Percentiles rank a stretch among this genome's conserved stretches.
Conservation (phyloP, 139 green algal genomes). For the Tetradesmus obliquus region DNA sequence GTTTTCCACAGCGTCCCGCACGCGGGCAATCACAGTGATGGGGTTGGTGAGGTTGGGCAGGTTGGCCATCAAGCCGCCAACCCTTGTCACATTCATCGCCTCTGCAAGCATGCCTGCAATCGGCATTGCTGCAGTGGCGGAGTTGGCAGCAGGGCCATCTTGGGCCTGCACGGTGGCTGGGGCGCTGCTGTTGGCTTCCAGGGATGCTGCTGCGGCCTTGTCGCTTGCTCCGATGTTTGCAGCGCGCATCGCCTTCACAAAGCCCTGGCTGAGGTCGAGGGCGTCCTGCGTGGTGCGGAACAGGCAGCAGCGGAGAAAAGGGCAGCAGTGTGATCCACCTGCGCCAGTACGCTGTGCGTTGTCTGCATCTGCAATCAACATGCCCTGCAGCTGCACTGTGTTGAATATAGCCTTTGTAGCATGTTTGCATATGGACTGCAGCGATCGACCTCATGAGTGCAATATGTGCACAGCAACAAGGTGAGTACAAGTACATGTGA, state of each 20-base stretch:
- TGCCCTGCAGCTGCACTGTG: no score
- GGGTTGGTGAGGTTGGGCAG: neutral
- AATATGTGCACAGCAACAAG: neutral
- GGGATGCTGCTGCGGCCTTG: neutral
- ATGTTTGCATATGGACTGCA: neutral
- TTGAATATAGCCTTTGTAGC: no score
- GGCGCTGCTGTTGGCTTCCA: neutral
- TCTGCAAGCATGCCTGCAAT: neutral
- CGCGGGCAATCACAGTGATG: neutral
- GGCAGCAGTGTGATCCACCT: neutral
- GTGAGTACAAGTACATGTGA: no score
- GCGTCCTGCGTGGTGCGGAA: slow-evolving; percentile 3
- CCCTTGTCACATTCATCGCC: neutral
- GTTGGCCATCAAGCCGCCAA: neutral
- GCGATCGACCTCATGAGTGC: neutral
- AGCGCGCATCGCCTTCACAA: slow-evolving; percentile 6
- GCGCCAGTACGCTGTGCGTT: no score
- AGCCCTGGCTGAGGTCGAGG: neutral
- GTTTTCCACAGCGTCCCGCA: neutral
- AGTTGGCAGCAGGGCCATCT: neutral
- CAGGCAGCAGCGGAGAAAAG: neutral
- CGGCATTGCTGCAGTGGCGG: neutral
- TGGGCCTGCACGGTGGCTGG: neutral
- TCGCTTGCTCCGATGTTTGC: slow-evolving; percentile 24
- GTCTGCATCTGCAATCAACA: no score